Base-by-base conservation (phyloP, 2,329 filamentous ascomycete genomes). In the Akanthomyces uredinophilus region DNA sequence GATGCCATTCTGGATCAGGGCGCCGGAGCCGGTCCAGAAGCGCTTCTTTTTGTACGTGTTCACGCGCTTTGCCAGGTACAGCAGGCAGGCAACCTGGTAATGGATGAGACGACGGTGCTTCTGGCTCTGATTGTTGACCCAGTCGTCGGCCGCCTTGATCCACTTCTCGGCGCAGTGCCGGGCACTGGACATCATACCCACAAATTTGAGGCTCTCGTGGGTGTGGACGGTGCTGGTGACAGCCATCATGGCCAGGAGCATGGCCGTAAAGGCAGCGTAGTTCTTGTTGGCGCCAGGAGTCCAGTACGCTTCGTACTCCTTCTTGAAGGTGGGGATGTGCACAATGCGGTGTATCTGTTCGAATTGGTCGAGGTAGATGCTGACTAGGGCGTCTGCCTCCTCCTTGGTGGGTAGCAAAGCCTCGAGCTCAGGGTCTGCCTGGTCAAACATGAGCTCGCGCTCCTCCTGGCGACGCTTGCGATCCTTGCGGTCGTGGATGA, bases 1-100 rank as follows among this genome's bases (percentile, higher is more conserved):
- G 62, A 87, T 81, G 60, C 81, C 83, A 57, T 86, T 81, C 53
- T 83, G 82, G 16, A 85, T 79, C 61, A 87, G 74, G 5, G 79
- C 76, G 0, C 84, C 83, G 1, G 84, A 77, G 44, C 79, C 77
- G 18, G 82, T 84, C 84, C 84, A 87, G 71, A 84, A 86, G 14
- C 83, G 78, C 77, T 87, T 87, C 78, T 87, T 87, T 75, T 86
- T 85, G 65, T 87, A 80, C 2, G 81, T 83, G 71, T 87, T 87
- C 65, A 86, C 81, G 35, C 82, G 77, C 75, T 86, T 87, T 49
- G 81, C 83, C 2, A 87, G 78, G 65, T 85, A 86, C n/a, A 84
- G 68, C 37, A 87, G 73, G 66, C 84, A 86, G 14, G 79, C 77
- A 18, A 87, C 80, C 70, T 87, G 84, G 69, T 85, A 86, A 70